Percentiles rank a stretch among this genome's conserved stretches.
Evolutionary conservation across 257 asterid species (phyloP).

Genomic region (Lycium ferocissimum): DNA sequence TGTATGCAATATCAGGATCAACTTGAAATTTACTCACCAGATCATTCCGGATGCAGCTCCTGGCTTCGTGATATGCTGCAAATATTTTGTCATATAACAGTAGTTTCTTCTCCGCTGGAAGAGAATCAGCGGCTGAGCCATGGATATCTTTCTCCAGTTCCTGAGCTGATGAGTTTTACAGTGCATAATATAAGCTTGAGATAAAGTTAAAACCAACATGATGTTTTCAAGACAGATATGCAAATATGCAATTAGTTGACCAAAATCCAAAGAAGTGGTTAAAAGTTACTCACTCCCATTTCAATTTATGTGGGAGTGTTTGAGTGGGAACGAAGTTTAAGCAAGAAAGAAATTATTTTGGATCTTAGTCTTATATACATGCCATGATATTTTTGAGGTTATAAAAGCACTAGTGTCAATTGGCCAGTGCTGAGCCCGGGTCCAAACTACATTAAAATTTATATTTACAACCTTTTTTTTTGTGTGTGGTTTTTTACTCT

Average conservation of each 20-base stretch:
- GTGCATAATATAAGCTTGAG: constrained; percentile 39
- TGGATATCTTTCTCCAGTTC: constrained; percentile 88
- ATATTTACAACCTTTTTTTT: no score
- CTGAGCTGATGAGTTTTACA: constrained; percentile 71
- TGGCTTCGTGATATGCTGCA: constrained; percentile 91
- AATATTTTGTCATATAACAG: constrained; percentile 84
- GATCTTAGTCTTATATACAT: background rate
- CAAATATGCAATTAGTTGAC: background rate
- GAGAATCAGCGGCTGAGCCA: constrained; percentile 81
- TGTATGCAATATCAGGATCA: background rate
- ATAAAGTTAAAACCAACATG: constrained; percentile 12
- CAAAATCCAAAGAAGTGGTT: background rate
- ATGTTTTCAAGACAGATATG: background rate
- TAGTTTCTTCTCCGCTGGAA: constrained; percentile 78
- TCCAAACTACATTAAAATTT: no score
- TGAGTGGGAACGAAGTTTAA: no score
- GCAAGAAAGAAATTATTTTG: no score
- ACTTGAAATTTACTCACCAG: constrained; percentile 58
- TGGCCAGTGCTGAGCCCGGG: no score
- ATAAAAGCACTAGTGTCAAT: background rate
- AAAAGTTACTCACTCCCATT: background rate
- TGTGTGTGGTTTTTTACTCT: no score
- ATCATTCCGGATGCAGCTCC: constrained; percentile 84
- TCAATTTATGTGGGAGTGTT: background rate
- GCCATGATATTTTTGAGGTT: background rate